A percentile compares a stretch with the other conserved stretches of the same genome.
Evolutionary conservation across 345 rosid genomes (phyloP).

Genomic region (Aurinia saxatilis): DNA sequence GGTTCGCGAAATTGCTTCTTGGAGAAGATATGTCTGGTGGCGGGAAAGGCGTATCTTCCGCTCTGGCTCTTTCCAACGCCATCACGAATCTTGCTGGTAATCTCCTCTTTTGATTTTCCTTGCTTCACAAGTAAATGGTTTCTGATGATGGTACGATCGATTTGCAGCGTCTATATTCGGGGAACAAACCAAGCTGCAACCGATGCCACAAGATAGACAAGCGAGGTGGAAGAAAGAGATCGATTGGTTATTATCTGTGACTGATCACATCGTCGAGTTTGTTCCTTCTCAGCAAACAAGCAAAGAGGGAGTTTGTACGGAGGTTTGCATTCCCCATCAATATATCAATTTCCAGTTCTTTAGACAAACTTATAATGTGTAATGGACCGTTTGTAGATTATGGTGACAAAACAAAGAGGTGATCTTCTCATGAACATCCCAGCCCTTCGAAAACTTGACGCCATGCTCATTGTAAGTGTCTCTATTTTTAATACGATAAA

Average conservation of each 20-base stretch:
- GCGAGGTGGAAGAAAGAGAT: constrained; percentile 84
- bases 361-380: not conserved
- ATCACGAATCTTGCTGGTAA: constrained; percentile 44
- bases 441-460: constrained; percentile 77
- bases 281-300: constrained; percentile 75
- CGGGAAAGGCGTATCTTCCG: constrained; percentile 76
- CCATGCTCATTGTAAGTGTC: constrained; percentile 68
- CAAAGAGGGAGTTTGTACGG: constrained; percentile 64
- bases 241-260: constrained; percentile 76
- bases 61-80: constrained; percentile 61
- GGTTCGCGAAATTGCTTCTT: constrained; percentile 51
- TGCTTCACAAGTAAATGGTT: not conserved
- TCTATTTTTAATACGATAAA: not conserved
- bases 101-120: not conserved
- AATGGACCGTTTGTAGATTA: constrained; percentile 40
- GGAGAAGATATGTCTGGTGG: constrained; percentile 88
- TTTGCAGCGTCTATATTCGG: constrained; percentile 79
- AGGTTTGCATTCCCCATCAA: constrained; percentile 34
- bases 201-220: constrained; percentile 70
- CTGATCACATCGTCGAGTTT: constrained; percentile 76
- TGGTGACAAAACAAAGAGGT: constrained; percentile 78
- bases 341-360: not conserved
- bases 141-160: not conserved
- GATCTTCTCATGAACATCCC: constrained; percentile 88
- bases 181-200: constrained; percentile 64